Evolutionary conservation across 2,329 filamentous ascomycete species (phyloP), one percentile per base, ranked within the genome.

Genomic region (Fusarium austroafricanum): DNA sequence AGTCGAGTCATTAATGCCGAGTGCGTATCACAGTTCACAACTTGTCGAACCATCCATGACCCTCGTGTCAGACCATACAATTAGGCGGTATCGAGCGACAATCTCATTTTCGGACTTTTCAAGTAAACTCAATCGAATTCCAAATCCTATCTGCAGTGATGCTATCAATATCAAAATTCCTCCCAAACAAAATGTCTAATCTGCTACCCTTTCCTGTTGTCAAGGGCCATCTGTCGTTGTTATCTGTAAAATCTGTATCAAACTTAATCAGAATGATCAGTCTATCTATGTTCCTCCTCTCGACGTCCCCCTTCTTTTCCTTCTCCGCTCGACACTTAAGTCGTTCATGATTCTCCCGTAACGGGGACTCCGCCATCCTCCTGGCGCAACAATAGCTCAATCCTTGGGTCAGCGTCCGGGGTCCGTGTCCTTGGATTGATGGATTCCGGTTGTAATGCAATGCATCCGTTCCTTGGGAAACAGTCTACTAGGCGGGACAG

Each of bases 171-270:
- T 33, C 31, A 49, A 62, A 57, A 52, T 44, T 49, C 53, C 58
- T 61, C 53, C 55, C 57, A 58, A 70, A 71, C 56, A 68, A 61
- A 61, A 37, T 62, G 37, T 67, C 39, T 72, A 72, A 64, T 74
- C 72, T 74, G 72, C 72, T 74, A 74, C 72, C 72, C 70, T 71
- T 61, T 71, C 59, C 67, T 70, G 65, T 70, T 57, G 45, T 65
- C 61, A 73, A 69, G 67, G 65, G 68, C 47, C 44, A 50, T 58
- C 57, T 72, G 60, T 46, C 70, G 40, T 51, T 54, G 44, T 55
- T 68, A 35, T 55, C 29, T 69, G 65, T 66, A 63, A 54, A 62
- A 39, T 65, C 35, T 63, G 55, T 47, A 62, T 71, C 59, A 62
- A 63, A 57, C 49, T 37, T 51, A 57, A 65, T 68, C 53, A 46